A percentile compares a stretch with the other conserved stretches of the same genome.
phyloP scores from a whole-genome alignment of 23 red algal species.

The Chondrus crispus region DNA sequence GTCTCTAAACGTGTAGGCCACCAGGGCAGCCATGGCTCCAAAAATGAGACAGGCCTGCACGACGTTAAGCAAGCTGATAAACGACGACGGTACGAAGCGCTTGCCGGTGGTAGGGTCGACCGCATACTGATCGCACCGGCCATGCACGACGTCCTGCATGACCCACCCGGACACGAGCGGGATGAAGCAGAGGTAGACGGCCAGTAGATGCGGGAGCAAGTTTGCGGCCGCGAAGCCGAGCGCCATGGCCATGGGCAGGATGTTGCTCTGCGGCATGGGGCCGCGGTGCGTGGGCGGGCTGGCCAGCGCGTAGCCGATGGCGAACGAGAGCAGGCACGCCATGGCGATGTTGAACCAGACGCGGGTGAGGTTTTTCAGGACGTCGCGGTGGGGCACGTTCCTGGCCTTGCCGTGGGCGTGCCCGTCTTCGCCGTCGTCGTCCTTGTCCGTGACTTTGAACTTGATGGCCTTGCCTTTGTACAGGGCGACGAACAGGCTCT shows the following conservation, averaged over 20 bases:
- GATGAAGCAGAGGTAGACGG: conserved; percentile 34
- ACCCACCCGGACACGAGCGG: conserved; percentile 42
- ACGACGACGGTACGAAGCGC: conserved; percentile 31
- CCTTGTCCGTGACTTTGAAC: conserved; percentile 43
- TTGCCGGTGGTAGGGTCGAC: conserved; percentile 14
- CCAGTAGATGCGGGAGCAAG: conserved; percentile 12
- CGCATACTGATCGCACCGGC: conserved; percentile 61
- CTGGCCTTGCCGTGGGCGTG: background rate
- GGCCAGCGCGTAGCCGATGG: conserved; percentile 20
- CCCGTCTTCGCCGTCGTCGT: background rate
- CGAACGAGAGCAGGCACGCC: conserved; percentile 19
- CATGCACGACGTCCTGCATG: conserved; percentile 49
- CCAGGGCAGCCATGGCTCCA: conserved; percentile 5
- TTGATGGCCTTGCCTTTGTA: conserved; percentile 18
- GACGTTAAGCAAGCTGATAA: background rate
- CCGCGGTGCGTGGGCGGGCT: background rate
- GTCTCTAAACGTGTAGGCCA: too few relatives aligned
- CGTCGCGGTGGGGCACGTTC: background rate
- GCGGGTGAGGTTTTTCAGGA: conserved; percentile 18
- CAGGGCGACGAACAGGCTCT: conserved; percentile 15
- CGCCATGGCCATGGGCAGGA: conserved; percentile 41
- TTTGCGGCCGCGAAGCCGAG: conserved; percentile 14
- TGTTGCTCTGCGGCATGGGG: background rate
- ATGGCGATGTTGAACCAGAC: conserved; percentile 44
- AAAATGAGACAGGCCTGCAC: background rate